These are phyloP conservation scores for Achlya hypogyna DNA, from an alignment of 352 stramenopile genomes.

Conservation along the genomic window DNA sequence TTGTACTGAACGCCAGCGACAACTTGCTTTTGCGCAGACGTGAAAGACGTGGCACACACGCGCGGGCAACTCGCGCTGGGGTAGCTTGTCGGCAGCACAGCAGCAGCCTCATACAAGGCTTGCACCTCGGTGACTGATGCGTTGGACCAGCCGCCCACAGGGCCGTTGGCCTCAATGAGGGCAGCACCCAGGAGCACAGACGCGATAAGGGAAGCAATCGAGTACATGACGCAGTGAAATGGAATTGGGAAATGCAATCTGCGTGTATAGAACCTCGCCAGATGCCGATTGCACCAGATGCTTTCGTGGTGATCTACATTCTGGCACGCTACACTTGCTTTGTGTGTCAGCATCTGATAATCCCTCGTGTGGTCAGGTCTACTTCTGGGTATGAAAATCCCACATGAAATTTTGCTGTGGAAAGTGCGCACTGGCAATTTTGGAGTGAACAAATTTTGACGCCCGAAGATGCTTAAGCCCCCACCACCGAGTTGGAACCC, in stretches of 20 bases:
- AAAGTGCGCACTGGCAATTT: no score
- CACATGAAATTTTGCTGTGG: no score
- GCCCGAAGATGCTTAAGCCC: no score
- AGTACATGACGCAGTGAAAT: neutral
- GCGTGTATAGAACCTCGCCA: no score
- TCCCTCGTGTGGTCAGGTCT: no score
- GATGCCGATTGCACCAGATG: no score
- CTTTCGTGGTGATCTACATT: no score
- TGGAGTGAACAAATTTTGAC: no score
- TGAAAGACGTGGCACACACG: slow-evolving; percentile 36
- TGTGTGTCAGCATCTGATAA: no score
- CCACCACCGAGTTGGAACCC: no score
- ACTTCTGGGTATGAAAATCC: no score
- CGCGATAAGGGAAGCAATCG: neutral
- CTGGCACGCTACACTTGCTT: no score
- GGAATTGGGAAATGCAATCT: neutral
- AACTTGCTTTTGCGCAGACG: slow-evolving; percentile 31
- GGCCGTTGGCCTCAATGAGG: neutral
- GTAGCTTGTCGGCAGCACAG: neutral
- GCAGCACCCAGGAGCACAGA: neutral
- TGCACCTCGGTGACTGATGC: slow-evolving; percentile 4
- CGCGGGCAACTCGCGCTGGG: neutral
- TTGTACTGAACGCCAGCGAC: slow-evolving; percentile 55
- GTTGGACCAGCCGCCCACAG: neutral
- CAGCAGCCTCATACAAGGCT: neutral